phyloP scores from a whole-genome alignment of 768 basidiomycete genomes.

The Leccinum barrowsii region DNA sequence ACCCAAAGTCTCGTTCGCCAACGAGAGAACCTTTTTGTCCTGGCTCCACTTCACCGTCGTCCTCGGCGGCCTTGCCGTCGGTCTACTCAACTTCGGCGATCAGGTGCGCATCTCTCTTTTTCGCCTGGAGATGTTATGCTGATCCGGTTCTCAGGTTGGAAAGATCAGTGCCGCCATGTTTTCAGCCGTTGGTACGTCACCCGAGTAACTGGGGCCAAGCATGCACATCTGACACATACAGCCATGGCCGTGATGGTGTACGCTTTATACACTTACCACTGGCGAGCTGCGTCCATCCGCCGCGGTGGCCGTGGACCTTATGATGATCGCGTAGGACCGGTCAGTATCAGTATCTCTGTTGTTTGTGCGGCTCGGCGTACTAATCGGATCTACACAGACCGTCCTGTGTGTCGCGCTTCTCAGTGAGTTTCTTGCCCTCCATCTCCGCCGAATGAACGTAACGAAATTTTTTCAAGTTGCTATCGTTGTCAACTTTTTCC shows the following conservation, averaged over 20 bases:
- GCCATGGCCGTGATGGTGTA: slow-evolving; percentile 98
- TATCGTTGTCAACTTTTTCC: slow-evolving; percentile 78
- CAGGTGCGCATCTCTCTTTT: slow-evolving; percentile 46
- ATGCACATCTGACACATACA: slow-evolving; percentile 30
- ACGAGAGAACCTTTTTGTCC: slow-evolving; percentile 94
- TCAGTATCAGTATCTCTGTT: slow-evolving; percentile 43
- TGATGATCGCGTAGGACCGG: slow-evolving; percentile 93
- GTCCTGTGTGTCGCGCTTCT: slow-evolving; percentile 80
- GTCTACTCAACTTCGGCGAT: slow-evolving; percentile 96
- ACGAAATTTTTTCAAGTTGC: slow-evolving; percentile 50
- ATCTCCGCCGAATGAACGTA: background rate
- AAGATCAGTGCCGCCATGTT: slow-evolving; percentile 97
- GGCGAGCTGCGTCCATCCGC: slow-evolving; percentile 92
- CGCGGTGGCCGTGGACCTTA: slow-evolving; percentile 91
- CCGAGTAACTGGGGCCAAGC: background rate
- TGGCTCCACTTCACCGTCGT: slow-evolving; percentile 99
- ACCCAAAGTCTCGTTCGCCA: slow-evolving; percentile 93
- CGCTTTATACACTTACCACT: slow-evolving; percentile 92
- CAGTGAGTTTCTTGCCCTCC: slow-evolving; percentile 40
- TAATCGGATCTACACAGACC: slow-evolving; percentile 46
- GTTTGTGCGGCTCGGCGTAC: slow-evolving; percentile 3
- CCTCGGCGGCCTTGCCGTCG: slow-evolving; percentile 92
- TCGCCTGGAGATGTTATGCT: background rate
- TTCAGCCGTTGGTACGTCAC: slow-evolving; percentile 77
- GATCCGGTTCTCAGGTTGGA: slow-evolving; percentile 57